phyloP scores from a whole-genome alignment of 2,329 filamentous ascomycete genomes.

The Neoscytalidium dimidiatum region DNA sequence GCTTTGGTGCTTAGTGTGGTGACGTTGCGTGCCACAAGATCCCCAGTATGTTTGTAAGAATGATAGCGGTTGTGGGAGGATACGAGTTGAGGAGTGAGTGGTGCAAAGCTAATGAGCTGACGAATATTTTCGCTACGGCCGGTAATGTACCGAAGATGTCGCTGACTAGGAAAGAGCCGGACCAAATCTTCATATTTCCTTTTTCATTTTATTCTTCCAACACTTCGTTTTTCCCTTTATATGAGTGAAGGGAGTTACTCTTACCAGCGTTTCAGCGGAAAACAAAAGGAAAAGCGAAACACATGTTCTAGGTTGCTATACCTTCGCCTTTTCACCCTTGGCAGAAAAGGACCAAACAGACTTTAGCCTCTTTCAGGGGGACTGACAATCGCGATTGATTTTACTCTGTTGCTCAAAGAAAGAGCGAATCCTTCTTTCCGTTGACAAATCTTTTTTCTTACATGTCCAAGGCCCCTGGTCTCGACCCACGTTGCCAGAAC shows the following conservation, averaged over 20 bases:
- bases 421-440: too few species aligned
- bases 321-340: neutral
- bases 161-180: neutral
- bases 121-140: neutral
- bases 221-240: neutral
- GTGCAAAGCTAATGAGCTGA: conserved; percentile 3
- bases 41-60: neutral
- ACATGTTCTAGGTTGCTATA: neutral
- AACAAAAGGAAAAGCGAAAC: neutral
- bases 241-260: neutral
- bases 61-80: neutral
- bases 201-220: neutral
- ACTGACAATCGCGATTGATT: neutral
- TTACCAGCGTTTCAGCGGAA: conserved; percentile 8
- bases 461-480: too few species aligned
- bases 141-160: neutral
- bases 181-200: neutral
- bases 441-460: too few species aligned
- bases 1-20: neutral
- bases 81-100: neutral
- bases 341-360: neutral
- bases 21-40: neutral
- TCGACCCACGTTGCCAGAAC: too few species aligned
- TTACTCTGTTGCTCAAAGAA: neutral
- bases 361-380: neutral